Base-by-base conservation (phyloP, 2,329 filamentous ascomycete genomes). In the Trichoderma semiorbis region DNA sequence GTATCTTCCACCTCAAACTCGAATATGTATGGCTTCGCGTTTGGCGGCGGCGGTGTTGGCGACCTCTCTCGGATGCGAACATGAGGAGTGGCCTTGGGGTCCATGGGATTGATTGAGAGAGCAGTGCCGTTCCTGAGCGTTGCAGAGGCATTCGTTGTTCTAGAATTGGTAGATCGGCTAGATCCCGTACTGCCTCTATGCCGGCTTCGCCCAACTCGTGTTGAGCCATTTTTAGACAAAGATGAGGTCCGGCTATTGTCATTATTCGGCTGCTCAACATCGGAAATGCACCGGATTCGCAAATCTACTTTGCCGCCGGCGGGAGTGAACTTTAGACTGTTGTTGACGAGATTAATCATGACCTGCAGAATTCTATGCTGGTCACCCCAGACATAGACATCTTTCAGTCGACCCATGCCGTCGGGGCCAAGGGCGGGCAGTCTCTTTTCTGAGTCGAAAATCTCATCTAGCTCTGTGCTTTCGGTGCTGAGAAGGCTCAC, bases 321-420 rank as follows among this genome's bases (percentile, higher is more conserved):
- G 0, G 93, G 92, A 0, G 95, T 97, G 78, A 98, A 97, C 79
- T 98, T 98, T 57, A 97, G 83, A 79, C 92, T 93, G 82, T 98
- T 98, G 80, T 92, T 95, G 61, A 97, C 93, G 36, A 98, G 85
- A 78, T 97, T 97, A 84, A 97, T 97, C 61, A 97, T 89, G n/a
- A 97, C 92, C 79, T 97, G 95, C 30, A 97, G 83, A 50, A 97
- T 96, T 58, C 95, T 87, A 78, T 97, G 94, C 75, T 96, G 92
- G 76, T 98, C 95, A n/a, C 95, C 95, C 90, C 93, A 96, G 1
- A 98, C 84, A 65, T 92, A 91, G 91, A 97, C 95, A 74, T 97
- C 93, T 78, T 92, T 93, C 28, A 97, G 80, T 21, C 91, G 85
- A 11, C 91, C 92, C 4, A 88, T 79, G 5, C 91, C 91, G 34